A percentile compares a stretch with the other conserved stretches of the same genome.
Evolutionary conservation across 257 asterid genomes (phyloP).

Genomic region (Asclepias syriaca): DNA sequence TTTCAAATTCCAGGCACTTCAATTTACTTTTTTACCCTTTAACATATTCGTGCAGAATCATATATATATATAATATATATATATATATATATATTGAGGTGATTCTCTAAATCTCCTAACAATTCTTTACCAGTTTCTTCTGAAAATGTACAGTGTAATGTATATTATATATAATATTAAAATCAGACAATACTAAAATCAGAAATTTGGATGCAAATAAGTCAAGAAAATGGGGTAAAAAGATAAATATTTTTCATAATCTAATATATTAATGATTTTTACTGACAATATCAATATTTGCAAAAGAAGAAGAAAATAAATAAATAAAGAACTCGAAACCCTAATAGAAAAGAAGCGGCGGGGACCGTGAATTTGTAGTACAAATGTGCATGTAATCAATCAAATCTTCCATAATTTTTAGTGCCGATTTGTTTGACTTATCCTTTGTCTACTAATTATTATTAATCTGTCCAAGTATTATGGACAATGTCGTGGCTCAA

Average conservation of each 20-base stretch:
- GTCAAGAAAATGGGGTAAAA: not conserved
- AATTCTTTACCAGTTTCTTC: not conserved
- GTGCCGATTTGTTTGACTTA: not conserved
- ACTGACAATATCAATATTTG: no score
- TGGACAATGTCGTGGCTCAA: not conserved
- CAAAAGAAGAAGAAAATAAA: not conserved
- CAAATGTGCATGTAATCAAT: not conserved
- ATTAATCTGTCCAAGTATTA: not conserved
- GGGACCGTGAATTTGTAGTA: not conserved
- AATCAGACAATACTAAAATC: not conserved
- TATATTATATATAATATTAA: not conserved
- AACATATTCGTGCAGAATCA: no score
- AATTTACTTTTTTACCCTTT: no score
- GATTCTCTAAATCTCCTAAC: not conserved
- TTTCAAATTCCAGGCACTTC: no score
- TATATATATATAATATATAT: no score
- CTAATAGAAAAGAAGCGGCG: not conserved
- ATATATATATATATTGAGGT: no score
- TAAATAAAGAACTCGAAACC: not conserved
- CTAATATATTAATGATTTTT: no score
- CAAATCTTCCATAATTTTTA: no score
- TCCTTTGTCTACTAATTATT: not conserved
- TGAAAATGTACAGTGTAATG: not conserved
- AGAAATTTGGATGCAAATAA: not conserved
- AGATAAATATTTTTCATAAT: not conserved